phyloP scores from a whole-genome alignment of 2,329 filamentous ascomycete genomes.

The Cordyceps fumosorosea region DNA sequence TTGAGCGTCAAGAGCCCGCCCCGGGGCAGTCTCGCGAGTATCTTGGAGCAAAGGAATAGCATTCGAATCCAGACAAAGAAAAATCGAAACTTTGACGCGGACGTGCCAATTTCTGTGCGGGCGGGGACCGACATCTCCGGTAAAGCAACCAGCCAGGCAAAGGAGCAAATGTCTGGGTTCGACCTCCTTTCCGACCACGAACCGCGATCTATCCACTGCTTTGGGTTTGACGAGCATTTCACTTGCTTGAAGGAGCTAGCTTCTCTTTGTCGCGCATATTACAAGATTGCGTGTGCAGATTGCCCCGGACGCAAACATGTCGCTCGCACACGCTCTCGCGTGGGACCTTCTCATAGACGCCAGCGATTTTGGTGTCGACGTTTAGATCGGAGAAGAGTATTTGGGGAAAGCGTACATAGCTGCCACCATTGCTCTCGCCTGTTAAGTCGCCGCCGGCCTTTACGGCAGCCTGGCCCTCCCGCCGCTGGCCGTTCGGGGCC shows the following conservation, averaged over 20 bases:
- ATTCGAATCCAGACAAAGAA: not conserved
- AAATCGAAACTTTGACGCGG: too few relatives aligned
- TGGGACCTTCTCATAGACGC: not conserved
- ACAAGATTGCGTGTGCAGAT: not conserved
- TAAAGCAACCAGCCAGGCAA: not conserved
- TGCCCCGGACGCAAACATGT: not conserved
- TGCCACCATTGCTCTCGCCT: not conserved
- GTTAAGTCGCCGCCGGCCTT: not conserved
- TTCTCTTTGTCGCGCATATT: not conserved
- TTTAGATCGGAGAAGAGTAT: not conserved
- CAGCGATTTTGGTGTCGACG: not conserved
- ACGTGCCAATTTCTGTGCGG: not conserved
- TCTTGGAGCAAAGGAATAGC: not conserved
- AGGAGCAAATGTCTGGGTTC: not conserved
- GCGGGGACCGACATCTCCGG: too few relatives aligned
- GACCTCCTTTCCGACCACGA: not conserved
- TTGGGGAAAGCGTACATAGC: not conserved
- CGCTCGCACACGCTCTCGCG: not conserved
- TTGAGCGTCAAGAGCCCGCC: too few relatives aligned
- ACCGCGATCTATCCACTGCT: not conserved
- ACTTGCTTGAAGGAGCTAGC: not conserved
- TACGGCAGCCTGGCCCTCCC: not conserved
- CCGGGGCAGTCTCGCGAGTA: too few relatives aligned
- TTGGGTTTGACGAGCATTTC: not conserved
- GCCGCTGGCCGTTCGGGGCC: not conserved